phyloP scores from a whole-genome alignment of 768 basidiomycete genomes.

The Boletus rubescentipes region DNA sequence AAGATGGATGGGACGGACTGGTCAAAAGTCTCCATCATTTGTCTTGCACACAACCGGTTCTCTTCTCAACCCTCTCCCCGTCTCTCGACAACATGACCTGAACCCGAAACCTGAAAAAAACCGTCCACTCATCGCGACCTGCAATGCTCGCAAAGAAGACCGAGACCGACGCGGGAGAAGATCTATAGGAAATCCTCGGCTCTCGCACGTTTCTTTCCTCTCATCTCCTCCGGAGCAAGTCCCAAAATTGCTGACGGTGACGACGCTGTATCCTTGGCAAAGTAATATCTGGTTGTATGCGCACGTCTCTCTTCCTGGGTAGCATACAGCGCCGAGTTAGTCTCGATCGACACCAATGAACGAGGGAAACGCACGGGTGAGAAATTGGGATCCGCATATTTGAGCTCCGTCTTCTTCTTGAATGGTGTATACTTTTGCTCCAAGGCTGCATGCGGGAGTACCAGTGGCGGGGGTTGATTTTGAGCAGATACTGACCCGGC shows the following conservation, averaged over 20 bases:
- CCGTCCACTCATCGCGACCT: conserved; percentile 31
- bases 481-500: conserved; percentile 24
- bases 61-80: background rate
- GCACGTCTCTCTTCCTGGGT: conserved; percentile 80
- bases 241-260: conserved; percentile 29
- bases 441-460: conserved; percentile 55
- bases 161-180: conserved; percentile 26
- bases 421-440: conserved; percentile 69
- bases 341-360: background rate
- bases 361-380: conserved; percentile 55
- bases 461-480: conserved; percentile 30
- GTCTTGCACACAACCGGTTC: background rate
- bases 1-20: conserved; percentile 38
- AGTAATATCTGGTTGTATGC: conserved; percentile 59
- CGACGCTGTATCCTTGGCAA: conserved; percentile 37
- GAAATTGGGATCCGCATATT: conserved; percentile 76
- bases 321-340: background rate
- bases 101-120: conserved; percentile 32
- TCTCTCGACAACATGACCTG: conserved; percentile 18
- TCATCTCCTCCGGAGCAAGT: conserved; percentile 50
- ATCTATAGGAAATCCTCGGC: conserved; percentile 80
- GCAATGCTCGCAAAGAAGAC: conserved; percentile 27
- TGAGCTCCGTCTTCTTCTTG: conserved; percentile 74
- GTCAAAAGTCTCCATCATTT: conserved; percentile 33
- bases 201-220: conserved; percentile 81